Evolutionary conservation across 305 asterid species (phyloP), one percentile per base, ranked within the genome.

Genomic region (Caryopteris hybrid): DNA sequence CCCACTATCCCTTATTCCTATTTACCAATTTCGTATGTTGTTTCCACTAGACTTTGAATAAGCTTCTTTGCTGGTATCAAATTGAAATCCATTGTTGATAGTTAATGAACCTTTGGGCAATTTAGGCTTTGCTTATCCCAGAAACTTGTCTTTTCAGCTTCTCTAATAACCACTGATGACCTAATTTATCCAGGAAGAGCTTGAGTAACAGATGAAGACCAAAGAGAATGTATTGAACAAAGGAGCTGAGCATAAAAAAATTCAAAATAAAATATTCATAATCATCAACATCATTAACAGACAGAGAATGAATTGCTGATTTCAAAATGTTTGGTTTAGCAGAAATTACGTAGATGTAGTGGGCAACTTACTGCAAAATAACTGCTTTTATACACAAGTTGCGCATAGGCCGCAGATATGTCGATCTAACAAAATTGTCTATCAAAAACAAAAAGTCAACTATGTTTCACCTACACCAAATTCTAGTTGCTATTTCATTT

Each of bases 1-100:
- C 98, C 98, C 99, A 58, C 98, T 91, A 25, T 94, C 98, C 77
- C 99, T 82, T 80, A 94, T 89, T 74, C 99, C 98, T 82, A 84
- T 87, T 71, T 91, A 73, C 99, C 99, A 94, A 78, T 94, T 94
- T 11, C 99, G 87, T 60, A 86, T 80, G 70, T 91, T 96, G 77
- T 76, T 79, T 81, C 89, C 98, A 66, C 72, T 83, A 42, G 88
- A 76, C 78, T 91, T 97, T 20, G 89, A 77, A 72, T 68, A 72
- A 50, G 89, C 78, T 65, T 85, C 97, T 74, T 75, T 88, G 67
- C 74, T 83, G 74, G 64, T 31, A 63, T 88, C 89, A 42, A 81
- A 76, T 53, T 78, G 91, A 84, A 89, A 80, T 70, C 88, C 90
- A 79, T 87, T 96, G 64, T 70, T 74, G 78, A 82, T 83, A 39